A percentile compares a stretch with the other conserved stretches of the same genome.
phyloP scores from a whole-genome alignment of 768 basidiomycete genomes.

The Xerocomus potaroensis region DNA sequence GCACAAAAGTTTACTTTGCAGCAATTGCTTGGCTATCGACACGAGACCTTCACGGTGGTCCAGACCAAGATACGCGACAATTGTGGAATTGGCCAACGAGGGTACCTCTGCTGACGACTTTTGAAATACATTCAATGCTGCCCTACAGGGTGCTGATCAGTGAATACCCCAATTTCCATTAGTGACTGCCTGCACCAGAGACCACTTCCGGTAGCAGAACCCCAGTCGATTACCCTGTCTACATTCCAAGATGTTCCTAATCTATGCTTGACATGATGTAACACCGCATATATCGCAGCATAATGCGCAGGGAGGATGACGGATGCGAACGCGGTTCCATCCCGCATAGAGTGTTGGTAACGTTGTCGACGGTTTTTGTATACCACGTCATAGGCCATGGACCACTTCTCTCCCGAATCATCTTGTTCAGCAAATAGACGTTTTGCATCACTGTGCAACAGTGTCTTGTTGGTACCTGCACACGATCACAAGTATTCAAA shows the following conservation, averaged over 20 bases:
- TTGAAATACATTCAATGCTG: constrained; percentile 62
- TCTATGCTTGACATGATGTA: constrained; percentile 61
- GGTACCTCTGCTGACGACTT: constrained; percentile 32
- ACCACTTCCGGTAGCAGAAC: constrained; percentile 75
- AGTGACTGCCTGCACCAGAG: constrained; percentile 56
- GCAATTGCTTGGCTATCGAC: constrained; percentile 59
- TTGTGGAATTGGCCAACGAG: constrained; percentile 43
- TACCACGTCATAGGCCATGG: constrained; percentile 46
- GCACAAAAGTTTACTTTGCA: constrained; percentile 42
- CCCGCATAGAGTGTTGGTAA: constrained; percentile 55
- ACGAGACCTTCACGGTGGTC: constrained; percentile 74
- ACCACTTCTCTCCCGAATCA: constrained; percentile 43
- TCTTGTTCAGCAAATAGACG: constrained; percentile 54
- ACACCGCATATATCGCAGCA: constrained; percentile 71
- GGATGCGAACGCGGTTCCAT: constrained; percentile 82
- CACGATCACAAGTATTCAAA: constrained; percentile 8
- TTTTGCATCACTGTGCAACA: constrained; percentile 65
- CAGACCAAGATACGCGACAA: constrained; percentile 66
- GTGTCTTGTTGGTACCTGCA: constrained; percentile 59
- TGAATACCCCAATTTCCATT: constrained; percentile 6
- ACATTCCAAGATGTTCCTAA: constrained; percentile 59
- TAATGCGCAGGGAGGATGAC: constrained; percentile 86
- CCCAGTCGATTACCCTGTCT: constrained; percentile 75
- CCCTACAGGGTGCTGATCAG: constrained; percentile 47
- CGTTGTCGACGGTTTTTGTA: constrained; percentile 62